A percentile compares a stretch with the other conserved stretches of the same genome.
These are phyloP conservation scores for Phaffomyces opuntiae DNA, from an alignment of 805 yeast species.

Conservation along the genomic window DNA sequence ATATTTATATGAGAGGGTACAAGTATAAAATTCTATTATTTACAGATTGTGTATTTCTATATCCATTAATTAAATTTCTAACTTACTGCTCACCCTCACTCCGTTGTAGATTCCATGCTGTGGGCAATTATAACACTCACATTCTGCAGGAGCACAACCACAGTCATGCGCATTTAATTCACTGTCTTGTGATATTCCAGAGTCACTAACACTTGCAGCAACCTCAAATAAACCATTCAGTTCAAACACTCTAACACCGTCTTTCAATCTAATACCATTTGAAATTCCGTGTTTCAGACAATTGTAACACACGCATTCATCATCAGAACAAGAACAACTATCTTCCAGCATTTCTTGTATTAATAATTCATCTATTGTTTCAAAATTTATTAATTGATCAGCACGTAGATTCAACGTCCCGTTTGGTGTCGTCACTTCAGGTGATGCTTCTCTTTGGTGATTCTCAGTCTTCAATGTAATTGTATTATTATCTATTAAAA, in stretches of 20 bases:
- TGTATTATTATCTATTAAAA: no score
- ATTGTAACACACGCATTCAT: conserved; percentile 14
- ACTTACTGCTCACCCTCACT: not conserved
- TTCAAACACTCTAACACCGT: conserved; percentile 10
- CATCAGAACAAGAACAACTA: conserved; percentile 14
- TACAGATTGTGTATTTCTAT: not conserved
- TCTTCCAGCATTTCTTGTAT: conserved; percentile 12
- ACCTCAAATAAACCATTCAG: not conserved
- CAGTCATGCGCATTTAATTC: conserved; percentile 14
- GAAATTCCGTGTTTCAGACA: conserved; percentile 20
- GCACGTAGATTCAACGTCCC: not conserved
- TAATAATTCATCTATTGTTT: conserved; percentile 17
- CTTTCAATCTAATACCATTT: conserved; percentile 17
- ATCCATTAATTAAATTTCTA: not conserved
- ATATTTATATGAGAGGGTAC: not conserved
- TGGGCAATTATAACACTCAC: conserved; percentile 18
- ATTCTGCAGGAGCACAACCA: conserved; percentile 16
- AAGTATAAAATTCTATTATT: not conserved
- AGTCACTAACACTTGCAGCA: not conserved
- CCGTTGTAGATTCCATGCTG: conserved; percentile 19
- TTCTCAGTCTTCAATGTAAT: not conserved
- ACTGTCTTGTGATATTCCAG: not conserved
- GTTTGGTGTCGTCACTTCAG: not conserved
- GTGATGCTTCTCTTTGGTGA: not conserved
- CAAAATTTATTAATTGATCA: conserved; percentile 8